phyloP scores from a whole-genome alignment of 345 rosid genomes.

The Gossypioides kirkii region DNA sequence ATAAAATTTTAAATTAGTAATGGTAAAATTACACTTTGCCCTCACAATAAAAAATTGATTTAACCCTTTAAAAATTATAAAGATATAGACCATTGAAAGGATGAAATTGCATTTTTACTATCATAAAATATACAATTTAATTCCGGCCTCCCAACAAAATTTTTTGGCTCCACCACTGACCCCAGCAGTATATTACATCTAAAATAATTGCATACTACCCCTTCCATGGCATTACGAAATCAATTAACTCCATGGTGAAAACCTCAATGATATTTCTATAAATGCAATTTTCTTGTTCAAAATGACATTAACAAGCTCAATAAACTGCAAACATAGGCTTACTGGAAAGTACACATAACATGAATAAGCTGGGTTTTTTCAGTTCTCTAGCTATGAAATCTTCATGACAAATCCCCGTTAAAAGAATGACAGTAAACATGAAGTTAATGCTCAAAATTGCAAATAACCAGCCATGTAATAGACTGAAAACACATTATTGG shows the following conservation, averaged over 20 bases:
- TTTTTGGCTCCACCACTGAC: no score
- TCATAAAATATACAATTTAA: no score
- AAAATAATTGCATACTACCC: background rate
- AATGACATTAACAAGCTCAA: background rate
- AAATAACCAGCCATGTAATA: background rate
- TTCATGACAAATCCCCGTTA: background rate
- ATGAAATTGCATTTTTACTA: no score
- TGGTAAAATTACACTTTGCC: no score
- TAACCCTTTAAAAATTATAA: no score
- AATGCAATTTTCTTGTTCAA: background rate
- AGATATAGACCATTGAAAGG: no score
- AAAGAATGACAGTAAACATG: background rate
- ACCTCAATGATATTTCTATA: background rate
- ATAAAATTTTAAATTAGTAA: no score
- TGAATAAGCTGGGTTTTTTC: background rate
- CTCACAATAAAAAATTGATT: no score
- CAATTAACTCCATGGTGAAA: background rate
- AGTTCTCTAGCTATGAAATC: no score
- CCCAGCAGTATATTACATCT: background rate
- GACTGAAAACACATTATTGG: background rate
- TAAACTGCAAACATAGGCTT: background rate
- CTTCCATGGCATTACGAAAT: background rate
- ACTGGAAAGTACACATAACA: background rate
- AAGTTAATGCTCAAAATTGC: slow-evolving; percentile 1
- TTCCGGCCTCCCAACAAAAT: no score